Base-by-base conservation (phyloP, 176 grass and related monocot genomes). In the Poa pratensis region DNA sequence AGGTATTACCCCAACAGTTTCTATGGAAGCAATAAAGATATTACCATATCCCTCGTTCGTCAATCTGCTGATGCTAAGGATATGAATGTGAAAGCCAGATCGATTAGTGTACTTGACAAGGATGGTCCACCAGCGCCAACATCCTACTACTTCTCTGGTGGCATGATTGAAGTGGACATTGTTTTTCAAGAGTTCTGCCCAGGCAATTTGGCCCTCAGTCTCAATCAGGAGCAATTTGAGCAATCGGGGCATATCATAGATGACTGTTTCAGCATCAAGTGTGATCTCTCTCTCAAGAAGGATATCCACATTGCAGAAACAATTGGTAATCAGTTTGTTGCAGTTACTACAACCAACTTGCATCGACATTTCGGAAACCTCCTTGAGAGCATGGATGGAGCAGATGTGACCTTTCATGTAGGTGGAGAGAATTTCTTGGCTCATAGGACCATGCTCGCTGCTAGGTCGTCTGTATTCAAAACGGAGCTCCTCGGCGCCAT, bases 1-100 rank as follows among this genome's bases (percentile, higher is more conserved):
- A 52, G 3, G 8, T 75, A 51, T 18, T 75, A 52, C 7, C 72
- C 45, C 0, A 75, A 75, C 7, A 46, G 24, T 11, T 0, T 3
- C 8, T 17, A 2, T 1, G 2, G 0, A 0, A 3, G 46, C 11
- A 0, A 23, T 23, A 0, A 11, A 12, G 9, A 0, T 16, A 1
- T 0, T 30, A 2, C 3, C 0, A 7, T 65, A 32, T 15, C 1
- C 64, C 30, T 67, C 30, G 0, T 67, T 19, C 64, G 34, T 8
- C 0, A 35, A 19, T 34, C 7, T 3, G 5, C 1, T 67, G 28
- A 67, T 67, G 64, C 2, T 7, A 35, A 19, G 16, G 2, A 67
- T 35, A 7, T 35, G 30, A 35, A 67, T 17, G 5, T 5, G 15
- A 1, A 67, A 19, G 12, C 17, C 5, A 19, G 30, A 3, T 18